A percentile compares a stretch with the other conserved stretches of the same genome.
These are phyloP conservation scores for Diaporthe vexans DNA, from an alignment of 2,329 filamentous ascomycete genomes.

Conservation along the genomic window DNA sequence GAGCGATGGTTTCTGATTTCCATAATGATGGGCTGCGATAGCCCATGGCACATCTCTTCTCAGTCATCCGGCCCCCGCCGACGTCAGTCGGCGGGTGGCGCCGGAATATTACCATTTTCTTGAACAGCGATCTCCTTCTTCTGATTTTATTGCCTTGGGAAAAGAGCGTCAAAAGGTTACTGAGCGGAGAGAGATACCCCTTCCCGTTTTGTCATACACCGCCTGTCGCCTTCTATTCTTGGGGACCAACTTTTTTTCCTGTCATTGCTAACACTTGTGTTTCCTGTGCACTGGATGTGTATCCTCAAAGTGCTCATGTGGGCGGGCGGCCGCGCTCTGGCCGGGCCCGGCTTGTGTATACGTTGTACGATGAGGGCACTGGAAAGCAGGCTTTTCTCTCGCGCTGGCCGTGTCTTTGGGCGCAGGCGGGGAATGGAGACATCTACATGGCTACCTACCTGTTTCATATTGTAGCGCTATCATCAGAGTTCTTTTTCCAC, in stretches of 20 bases:
- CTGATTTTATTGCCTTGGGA: neutral
- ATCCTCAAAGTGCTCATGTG: conserved; percentile 15
- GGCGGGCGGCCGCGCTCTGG: conserved; percentile 12
- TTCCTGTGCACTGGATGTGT: conserved; percentile 8
- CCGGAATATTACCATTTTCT: neutral
- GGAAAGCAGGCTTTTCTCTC: conserved; percentile 5
- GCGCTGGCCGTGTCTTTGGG: conserved; percentile 19
- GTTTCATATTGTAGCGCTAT: conserved; percentile 9
- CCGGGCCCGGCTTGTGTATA: conserved; percentile 20
- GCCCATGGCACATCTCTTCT: conserved; percentile 5
- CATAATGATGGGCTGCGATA: conserved; percentile 20
- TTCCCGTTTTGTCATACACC: conserved; percentile 13
- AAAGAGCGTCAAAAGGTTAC: conserved; percentile 27
- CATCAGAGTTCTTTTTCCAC: neutral
- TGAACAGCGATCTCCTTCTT: neutral
- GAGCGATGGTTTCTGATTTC: conserved; percentile 21
- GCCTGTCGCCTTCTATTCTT: conserved; percentile 24
- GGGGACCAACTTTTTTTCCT: neutral
- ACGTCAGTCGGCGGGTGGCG: neutral
- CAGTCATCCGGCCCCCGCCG: neutral
- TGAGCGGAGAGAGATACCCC: conserved; percentile 39
- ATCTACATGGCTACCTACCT: conserved; percentile 5
- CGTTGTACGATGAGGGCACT: conserved; percentile 28
- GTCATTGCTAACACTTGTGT: conserved; percentile 6
- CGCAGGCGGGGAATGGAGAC: conserved; percentile 9